Evolutionary conservation across 176 grass and related monocot species (phyloP).

Genomic region (Zea mays): DNA sequence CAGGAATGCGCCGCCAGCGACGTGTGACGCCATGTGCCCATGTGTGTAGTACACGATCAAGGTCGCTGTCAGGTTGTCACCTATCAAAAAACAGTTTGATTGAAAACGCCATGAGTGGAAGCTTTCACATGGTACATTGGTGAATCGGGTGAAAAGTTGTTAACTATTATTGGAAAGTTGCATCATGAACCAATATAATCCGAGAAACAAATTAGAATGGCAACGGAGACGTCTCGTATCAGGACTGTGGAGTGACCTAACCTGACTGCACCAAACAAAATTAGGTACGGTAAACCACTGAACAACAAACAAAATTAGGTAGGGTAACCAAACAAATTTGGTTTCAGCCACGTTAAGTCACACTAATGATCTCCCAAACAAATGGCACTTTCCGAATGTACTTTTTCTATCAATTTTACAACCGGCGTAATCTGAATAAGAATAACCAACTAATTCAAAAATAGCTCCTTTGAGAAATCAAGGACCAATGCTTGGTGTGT

Average conservation of each 20-base stretch:
- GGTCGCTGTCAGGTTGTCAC: neutral
- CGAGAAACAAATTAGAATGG: neutral
- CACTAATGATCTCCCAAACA: too few species aligned
- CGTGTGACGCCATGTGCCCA: neutral
- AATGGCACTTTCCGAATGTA: too few species aligned
- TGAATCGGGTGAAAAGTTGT: neutral
- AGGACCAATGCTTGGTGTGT: too few species aligned
- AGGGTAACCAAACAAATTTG: too few species aligned
- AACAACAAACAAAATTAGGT: too few species aligned
- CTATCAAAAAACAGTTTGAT: neutral
- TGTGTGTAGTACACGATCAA: neutral
- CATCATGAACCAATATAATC: neutral
- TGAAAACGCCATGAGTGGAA: neutral
- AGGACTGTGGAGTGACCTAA: neutral
- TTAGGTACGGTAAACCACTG: neutral
- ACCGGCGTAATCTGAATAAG: too few species aligned
- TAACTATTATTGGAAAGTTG: slow-evolving; percentile 3
- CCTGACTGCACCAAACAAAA: slow-evolving; percentile 23
- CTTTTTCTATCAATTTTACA: too few species aligned
- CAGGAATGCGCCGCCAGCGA: neutral
- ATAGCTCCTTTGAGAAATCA: too few species aligned
- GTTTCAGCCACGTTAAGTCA: too few species aligned
- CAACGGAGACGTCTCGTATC: neutral
- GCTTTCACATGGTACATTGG: too few species aligned
- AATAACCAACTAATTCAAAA: too few species aligned